A percentile compares a stretch with the other conserved stretches of the same genome.
These are phyloP conservation scores for Syzygium grande DNA, from an alignment of 345 rosid genomes.

Conservation along the genomic window DNA sequence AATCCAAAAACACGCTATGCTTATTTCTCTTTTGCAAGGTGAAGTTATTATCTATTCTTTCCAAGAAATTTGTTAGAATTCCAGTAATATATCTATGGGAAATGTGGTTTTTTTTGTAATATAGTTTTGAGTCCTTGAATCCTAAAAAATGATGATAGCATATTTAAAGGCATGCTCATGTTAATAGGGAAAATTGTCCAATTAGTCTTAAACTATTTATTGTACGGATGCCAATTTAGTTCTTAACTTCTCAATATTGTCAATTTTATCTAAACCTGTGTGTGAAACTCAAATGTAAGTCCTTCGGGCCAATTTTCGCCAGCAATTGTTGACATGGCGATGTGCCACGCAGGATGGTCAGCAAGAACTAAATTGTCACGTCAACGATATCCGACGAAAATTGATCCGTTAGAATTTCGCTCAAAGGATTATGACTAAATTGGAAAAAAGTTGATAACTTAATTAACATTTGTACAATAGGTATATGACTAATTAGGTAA, in stretches of 20 bases:
- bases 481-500: not conserved
- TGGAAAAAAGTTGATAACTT: fast-evolving
- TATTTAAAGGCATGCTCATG: not conserved
- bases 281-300: not conserved
- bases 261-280: not conserved
- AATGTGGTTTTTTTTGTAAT: not conserved
- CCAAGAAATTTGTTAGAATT: not conserved
- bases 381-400: fast-evolving
- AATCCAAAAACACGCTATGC: not conserved
- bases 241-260: not conserved
- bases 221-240: not conserved
- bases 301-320: not conserved
- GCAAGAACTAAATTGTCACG: not conserved
- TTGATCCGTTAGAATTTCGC: not conserved
- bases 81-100: not conserved
- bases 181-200: not conserved
- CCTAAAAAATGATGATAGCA: not conserved
- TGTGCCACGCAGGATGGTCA: not conserved
- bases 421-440: not conserved
- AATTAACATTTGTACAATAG: not conserved
- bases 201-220: not conserved
- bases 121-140: not conserved
- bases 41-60: not conserved
- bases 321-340: fast-evolving
- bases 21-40: not conserved